Evolutionary conservation across 2,329 filamentous ascomycete species (phyloP), one percentile per base, ranked within the genome.

Genomic region (Claviceps arundinis): DNA sequence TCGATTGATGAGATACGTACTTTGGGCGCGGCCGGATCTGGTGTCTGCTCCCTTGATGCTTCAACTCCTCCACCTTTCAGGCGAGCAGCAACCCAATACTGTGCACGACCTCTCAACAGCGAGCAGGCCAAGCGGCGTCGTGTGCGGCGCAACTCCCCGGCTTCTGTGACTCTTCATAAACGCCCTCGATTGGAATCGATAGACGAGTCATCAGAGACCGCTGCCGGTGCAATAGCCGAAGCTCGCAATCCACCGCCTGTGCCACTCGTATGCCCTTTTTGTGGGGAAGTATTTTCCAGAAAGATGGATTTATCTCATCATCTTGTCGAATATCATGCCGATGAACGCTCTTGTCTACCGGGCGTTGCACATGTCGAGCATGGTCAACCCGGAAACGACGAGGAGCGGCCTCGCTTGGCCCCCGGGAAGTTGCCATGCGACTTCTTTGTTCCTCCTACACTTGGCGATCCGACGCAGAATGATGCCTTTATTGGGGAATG

Each of bases 131-230:
- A 48, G 37, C 48, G 45, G 8, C 48, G 30, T 37, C 52, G 52
- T 24, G 11, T 13, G 16, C 30, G 2, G 11, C 38, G 6, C 2
- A 50, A 13, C 16, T 43, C 34, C 5, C 34, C 8, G 5, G 37
- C 38, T 22, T 44, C 19, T 9, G 7, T 42, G 11, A 14, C 13
- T 41, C 38, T 41, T 14, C 48, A 37, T 7, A 40, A n/a, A 17
- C 44, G 22, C 8, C 22, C 43, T n/a, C 38, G 14, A 14, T 22
- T 53, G n/a, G 48, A 47, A n/a, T 53, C 48, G 4, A 53, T 53
- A 50, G 48, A 53, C 22, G 52, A 53, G 30, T 51, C 43, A 16
- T 42, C 26, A 14, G 50, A 51, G 22, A 44, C 42, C 19, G 8
- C 13, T 17, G 9, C 24, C 4, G 24, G 17, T 6, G 7, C 34